Conservation (phyloP, 495 filamentous ascomycete genomes). For the Neurospora sp. region DNA sequence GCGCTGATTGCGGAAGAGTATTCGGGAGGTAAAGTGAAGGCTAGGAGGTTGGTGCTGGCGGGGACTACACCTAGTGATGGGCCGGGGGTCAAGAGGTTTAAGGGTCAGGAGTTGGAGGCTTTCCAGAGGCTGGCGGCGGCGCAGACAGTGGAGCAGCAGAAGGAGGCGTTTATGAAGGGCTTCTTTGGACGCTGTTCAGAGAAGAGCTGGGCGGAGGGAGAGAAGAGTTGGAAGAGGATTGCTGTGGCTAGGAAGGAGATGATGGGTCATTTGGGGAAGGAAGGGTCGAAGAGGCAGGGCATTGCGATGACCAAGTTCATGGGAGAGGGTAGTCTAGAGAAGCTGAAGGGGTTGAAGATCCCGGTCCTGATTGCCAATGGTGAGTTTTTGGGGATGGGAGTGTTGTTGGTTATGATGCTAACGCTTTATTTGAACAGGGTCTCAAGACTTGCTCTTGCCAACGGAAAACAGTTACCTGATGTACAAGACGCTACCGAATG, state of each 20-base stretch:
- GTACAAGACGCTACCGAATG: slow-evolving; percentile 8
- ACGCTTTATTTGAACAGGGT: not conserved
- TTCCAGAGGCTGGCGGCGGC: slow-evolving; percentile 3
- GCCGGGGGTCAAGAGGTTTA: slow-evolving; percentile 1
- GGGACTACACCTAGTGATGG: slow-evolving; percentile 15
- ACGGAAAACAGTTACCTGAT: slow-evolving; percentile 13
- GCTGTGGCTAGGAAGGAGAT: not conserved
- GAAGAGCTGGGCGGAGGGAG: slow-evolving; percentile 9
- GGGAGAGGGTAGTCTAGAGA: slow-evolving; percentile 15
- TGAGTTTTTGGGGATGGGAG: not conserved
- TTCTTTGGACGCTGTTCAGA: slow-evolving; percentile 12
- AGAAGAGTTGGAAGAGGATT: slow-evolving; percentile 17
- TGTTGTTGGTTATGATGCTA: not conserved
- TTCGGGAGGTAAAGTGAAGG: slow-evolving; percentile 2
- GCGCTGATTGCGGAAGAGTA: slow-evolving; percentile 4
- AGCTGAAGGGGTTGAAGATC: slow-evolving; percentile 19
- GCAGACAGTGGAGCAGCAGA: slow-evolving; percentile 7
- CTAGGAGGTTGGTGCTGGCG: slow-evolving; percentile 16
- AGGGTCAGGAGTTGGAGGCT: slow-evolving; percentile 2
- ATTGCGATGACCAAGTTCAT: slow-evolving; percentile 13
- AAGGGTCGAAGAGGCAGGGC: slow-evolving; percentile 13
- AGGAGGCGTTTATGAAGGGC: slow-evolving; percentile 1
- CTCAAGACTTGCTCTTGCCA: slow-evolving; percentile 19
- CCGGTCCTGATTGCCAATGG: slow-evolving; percentile 26
- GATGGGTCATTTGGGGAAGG: slow-evolving; percentile 10